Evolutionary conservation across 78 protist genomes (phyloP), one percentile per base, ranked within the genome.

Genomic region (Pelomyxa schiedti): DNA sequence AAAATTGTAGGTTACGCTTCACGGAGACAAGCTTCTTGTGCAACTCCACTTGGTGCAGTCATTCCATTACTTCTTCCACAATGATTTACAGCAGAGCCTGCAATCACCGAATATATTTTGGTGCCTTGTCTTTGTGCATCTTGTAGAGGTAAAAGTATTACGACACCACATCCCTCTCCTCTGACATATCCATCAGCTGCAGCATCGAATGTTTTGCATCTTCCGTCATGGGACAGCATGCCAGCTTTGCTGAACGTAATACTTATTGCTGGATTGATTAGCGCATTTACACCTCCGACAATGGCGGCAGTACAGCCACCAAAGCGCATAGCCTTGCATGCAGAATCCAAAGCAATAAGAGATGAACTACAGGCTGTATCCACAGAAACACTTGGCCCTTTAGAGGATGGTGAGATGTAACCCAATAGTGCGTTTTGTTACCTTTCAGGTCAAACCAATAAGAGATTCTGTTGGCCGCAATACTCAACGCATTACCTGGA

Each of bases 311-410:
- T 67, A 52, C 87, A 86, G 4, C 77, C 85, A 2, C 90, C 88
- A 4, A 4, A 22, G 8, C 69, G 42, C 58, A 91, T 38, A 39
- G 83, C 70, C 37, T 36, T 42, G 68, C 7, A 0, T n/a, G 92
- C 96, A 28, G 75, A 26, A 36, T 77, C 30, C 7, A 86, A 35
- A n/a, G 95, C 87, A 30, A 87, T 81, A 38, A 93, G 80, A 24
- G 95, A 80, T 2, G 81, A 42, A 24, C 90, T 78, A 78, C 96
- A 92, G 8, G 96, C 96, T 16, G 95, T 89, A 68, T 93, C 96
- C 16, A 92, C 29, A 0, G 88, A 29, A 28, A 92, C 4, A 0
- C 86, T 69, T 1, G 94, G 94, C 8, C 96, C 96, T n/a, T n/a
- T n/a, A n/a, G n/a, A n/a, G n/a, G n/a, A n/a, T n/a, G n/a, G n/a